These are phyloP conservation scores for Paramyrothecium sp. DNA, from an alignment of 2,329 filamentous ascomycete genomes.

Conservation along the genomic window DNA sequence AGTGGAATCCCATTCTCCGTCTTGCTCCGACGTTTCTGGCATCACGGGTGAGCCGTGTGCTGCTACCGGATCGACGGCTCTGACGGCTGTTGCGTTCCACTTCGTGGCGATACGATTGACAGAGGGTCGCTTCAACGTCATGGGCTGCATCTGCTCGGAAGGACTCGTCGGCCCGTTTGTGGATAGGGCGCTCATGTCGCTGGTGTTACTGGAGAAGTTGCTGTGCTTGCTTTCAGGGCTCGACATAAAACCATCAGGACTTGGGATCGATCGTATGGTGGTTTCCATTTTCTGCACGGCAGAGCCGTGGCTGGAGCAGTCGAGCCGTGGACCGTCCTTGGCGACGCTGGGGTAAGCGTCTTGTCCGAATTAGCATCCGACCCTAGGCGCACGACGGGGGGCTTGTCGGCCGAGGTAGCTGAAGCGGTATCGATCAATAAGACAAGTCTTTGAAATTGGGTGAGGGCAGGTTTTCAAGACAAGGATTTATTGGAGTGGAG, in stretches of 20 bases:
- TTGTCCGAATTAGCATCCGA: conserved; percentile 8
- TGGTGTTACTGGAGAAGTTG: conserved; percentile 55
- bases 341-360: conserved; percentile 36
- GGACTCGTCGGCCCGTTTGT: conserved; percentile 21
- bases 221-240: conserved; percentile 47
- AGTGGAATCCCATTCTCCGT: conserved; percentile 59
- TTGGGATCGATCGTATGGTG: conserved; percentile 58
- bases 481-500: not conserved
- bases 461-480: not conserved
- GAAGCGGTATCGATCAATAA: conserved; percentile 18
- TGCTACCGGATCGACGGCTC: conserved; percentile 26
- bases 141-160: conserved; percentile 28
- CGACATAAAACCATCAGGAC: conserved; percentile 50
- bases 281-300: conserved; percentile 4
- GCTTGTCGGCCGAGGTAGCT: conserved; percentile 33
- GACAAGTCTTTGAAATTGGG: not conserved
- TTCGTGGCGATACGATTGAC: conserved; percentile 23
- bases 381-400: not conserved
- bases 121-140: conserved; percentile 26
- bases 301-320: not conserved
- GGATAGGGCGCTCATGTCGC: conserved; percentile 49
- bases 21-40: conserved; percentile 32
- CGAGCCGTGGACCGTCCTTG: conserved; percentile 34
- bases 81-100: conserved; percentile 28
- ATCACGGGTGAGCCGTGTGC: conserved; percentile 21